Conservation (phyloP, 2,329 filamentous ascomycete species). For the Cordyceps javanica region DNA sequence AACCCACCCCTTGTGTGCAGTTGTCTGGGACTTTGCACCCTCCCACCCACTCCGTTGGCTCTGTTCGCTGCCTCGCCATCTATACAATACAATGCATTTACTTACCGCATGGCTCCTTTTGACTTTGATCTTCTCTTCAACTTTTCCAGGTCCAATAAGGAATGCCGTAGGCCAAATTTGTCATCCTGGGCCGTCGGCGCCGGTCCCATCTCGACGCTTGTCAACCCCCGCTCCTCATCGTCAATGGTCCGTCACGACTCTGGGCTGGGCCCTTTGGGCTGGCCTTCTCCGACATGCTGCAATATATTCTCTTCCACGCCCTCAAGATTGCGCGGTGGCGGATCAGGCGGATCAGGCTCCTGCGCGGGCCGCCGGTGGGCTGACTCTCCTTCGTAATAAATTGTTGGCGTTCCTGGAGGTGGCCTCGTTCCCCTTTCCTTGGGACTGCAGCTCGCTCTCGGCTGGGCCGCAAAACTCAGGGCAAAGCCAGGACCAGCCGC, state of each 20-base stretch:
- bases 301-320: conserved; percentile 6
- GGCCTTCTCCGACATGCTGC: neutral
- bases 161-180: neutral
- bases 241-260: neutral
- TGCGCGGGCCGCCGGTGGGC: conserved; percentile 8
- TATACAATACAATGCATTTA: neutral
- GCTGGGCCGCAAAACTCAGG: conserved; percentile 12
- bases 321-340: conserved; percentile 12
- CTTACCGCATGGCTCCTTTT: neutral
- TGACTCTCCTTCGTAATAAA: neutral
- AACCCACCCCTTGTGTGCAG: neutral
- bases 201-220: neutral
- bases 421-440: neutral
- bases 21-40: neutral
- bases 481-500: conserved; percentile 10
- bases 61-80: neutral
- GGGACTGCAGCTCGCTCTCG: neutral
- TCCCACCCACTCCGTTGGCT: neutral
- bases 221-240: neutral
- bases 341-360: conserved; percentile 12
- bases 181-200: neutral
- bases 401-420: conserved; percentile 3
- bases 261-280: neutral
- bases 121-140: neutral
- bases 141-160: neutral